These are phyloP conservation scores for Rhizopus arrhizus DNA, from an alignment of 371 early-diverging fungal genomes.

Conservation along the genomic window DNA sequence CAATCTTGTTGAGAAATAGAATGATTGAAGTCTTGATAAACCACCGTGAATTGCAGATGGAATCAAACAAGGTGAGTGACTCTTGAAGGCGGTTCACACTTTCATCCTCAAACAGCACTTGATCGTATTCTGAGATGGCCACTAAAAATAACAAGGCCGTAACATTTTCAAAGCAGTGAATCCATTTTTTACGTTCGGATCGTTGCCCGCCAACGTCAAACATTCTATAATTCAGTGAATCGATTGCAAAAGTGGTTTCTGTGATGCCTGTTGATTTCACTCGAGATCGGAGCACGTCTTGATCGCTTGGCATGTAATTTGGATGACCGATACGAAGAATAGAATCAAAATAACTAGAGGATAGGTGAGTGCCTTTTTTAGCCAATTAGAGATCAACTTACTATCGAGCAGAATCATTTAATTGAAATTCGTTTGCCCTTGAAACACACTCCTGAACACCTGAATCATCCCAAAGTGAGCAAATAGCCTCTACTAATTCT, in stretches of 20 bases:
- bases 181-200: conserved; percentile 92
- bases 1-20: conserved; percentile 83
- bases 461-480: conserved; percentile 70
- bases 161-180: conserved; percentile 93
- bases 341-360: conserved; percentile 77
- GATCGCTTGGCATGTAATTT: conserved; percentile 84
- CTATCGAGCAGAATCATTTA: conserved; percentile 84
- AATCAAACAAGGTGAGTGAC: conserved; percentile 68
- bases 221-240: conserved; percentile 82
- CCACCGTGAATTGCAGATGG: conserved; percentile 81
- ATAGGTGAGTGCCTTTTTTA: not conserved
- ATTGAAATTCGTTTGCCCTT: conserved; percentile 79
- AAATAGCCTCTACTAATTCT: conserved; percentile 68
- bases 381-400: conserved; percentile 38
- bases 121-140: conserved; percentile 92
- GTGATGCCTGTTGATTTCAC: conserved; percentile 87
- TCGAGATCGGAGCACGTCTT: conserved; percentile 81
- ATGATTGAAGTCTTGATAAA: conserved; percentile 79
- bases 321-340: conserved; percentile 79
- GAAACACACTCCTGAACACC: conserved; percentile 48
- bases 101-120: conserved; percentile 91
- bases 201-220: conserved; percentile 95
- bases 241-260: conserved; percentile 85
- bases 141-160: conserved; percentile 92
- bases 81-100: conserved; percentile 94